phyloP scores from a whole-genome alignment of 495 filamentous ascomycete species.

The Neurospora sp. region DNA sequence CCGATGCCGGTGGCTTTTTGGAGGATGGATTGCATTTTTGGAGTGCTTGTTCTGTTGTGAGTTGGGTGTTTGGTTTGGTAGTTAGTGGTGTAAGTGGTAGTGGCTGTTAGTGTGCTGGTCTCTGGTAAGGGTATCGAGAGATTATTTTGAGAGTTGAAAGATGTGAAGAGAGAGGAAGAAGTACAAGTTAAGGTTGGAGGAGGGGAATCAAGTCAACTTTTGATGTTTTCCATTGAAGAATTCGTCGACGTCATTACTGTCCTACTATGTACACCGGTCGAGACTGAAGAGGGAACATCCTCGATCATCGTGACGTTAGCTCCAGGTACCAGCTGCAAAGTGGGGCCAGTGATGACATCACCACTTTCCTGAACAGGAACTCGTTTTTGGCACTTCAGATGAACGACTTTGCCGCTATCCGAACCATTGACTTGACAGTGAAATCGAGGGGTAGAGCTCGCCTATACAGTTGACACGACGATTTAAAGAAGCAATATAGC shows the following conservation, averaged over 20 bases:
- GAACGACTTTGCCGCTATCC: background rate
- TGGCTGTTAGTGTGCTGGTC: background rate
- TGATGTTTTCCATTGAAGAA: background rate
- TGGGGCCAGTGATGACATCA: background rate
- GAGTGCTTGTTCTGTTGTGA: background rate
- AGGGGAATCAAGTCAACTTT: background rate
- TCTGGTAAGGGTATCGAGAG: background rate
- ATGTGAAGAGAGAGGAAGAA: background rate
- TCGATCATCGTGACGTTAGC: background rate
- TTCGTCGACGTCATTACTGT: background rate
- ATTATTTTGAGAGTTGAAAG: background rate
- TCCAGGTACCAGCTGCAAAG: background rate
- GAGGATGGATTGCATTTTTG: slow-evolving; percentile 20
- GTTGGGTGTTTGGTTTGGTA: background rate
- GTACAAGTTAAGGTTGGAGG: background rate
- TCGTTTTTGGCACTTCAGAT: background rate
- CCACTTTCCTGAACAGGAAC: background rate
- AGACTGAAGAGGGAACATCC: background rate
- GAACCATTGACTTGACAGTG: background rate
- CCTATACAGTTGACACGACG: no score
- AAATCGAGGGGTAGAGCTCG: no score
- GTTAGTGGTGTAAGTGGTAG: background rate
- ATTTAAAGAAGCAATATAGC: no score
- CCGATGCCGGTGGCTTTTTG: slow-evolving; percentile 16
- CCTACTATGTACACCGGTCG: background rate